Percentiles rank a stretch among this genome's conserved stretches.
Evolutionary conservation across 2,329 filamentous ascomycete species (phyloP).

Genomic region (Didymella glomerata): DNA sequence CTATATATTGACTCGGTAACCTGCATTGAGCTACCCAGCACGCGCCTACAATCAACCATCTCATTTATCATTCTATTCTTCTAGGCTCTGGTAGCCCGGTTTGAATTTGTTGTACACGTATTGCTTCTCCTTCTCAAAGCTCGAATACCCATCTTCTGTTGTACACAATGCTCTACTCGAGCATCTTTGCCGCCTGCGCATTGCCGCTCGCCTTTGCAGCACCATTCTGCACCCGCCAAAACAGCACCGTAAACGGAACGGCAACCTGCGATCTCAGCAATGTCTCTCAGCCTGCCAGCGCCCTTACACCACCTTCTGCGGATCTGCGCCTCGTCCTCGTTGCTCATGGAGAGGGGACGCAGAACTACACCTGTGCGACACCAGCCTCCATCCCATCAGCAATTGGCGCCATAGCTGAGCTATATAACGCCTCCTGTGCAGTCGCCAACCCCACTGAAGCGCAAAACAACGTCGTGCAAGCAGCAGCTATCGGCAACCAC

Average conservation of each 20-base stretch:
- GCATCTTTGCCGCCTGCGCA: slow-evolving; percentile 31
- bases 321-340: slow-evolving; percentile 54
- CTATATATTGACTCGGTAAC: slow-evolving; percentile 29
- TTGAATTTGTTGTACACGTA: slow-evolving; percentile 23
- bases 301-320: slow-evolving; percentile 35
- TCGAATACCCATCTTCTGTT: slow-evolving; percentile 6
- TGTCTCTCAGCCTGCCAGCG: slow-evolving; percentile 38
- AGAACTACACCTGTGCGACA: slow-evolving; percentile 60
- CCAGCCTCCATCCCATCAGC: slow-evolving; percentile 46
- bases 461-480: slow-evolving; percentile 31
- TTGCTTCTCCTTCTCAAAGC: slow-evolving; percentile 3
- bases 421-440: slow-evolving; percentile 39
- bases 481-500: slow-evolving; percentile 69
- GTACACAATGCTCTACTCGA: slow-evolving; percentile 36
- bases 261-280: slow-evolving; percentile 36
- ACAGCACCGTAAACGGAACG: slow-evolving; percentile 19
- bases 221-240: slow-evolving; percentile 32
- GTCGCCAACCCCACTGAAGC: slow-evolving; percentile 29
- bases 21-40: slow-evolving; percentile 21
- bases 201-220: slow-evolving; percentile 37
- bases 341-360: slow-evolving; percentile 58
- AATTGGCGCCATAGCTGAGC: slow-evolving; percentile 54
- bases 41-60: slow-evolving; percentile 21
- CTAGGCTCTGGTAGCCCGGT: slow-evolving; percentile 45
- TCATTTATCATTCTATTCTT: slow-evolving; percentile 33